Evolutionary conservation across 441 rosid species (phyloP).

Genomic region (Pelargonium cotyledonis): DNA sequence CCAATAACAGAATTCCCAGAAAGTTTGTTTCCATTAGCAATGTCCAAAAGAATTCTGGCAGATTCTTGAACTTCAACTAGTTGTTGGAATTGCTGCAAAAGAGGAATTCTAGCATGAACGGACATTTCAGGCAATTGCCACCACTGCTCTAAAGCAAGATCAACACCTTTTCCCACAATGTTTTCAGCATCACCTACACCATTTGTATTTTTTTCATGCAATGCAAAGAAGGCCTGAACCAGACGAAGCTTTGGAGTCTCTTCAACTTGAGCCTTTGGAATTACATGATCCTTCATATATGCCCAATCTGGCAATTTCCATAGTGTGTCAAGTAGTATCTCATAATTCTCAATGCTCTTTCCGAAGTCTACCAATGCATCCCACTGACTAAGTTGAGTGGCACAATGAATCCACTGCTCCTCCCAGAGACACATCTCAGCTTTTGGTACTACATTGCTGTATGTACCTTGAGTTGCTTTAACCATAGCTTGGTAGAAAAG

Average conservation of each 20-base stretch:
- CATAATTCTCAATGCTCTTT: conserved; percentile 83
- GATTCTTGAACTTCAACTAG: conserved; percentile 98
- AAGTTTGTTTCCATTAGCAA: conserved; percentile 75
- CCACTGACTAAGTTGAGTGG: conserved; percentile 94
- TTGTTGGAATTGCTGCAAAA: conserved; percentile 96
- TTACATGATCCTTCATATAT: conserved; percentile 86
- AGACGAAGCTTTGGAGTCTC: conserved; percentile 92
- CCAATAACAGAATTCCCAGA: conserved; percentile 55
- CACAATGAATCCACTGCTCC: conserved; percentile 98
- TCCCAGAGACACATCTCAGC: conserved; percentile 99
- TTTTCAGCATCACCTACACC: conserved; percentile 87
- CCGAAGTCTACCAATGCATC: conserved; percentile 94
- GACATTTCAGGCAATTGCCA: conserved; percentile 99
- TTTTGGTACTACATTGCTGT: conserved; percentile 86
- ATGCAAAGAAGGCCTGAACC: conserved; percentile 83
- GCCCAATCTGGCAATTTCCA: conserved; percentile 99
- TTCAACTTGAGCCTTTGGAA: conserved; percentile 96
- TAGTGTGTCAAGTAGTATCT: conserved; percentile 85
- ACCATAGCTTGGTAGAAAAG: conserved; percentile 95
- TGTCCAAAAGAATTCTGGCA: conserved; percentile 72
- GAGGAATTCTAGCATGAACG: conserved; percentile 86
- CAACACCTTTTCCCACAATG: conserved; percentile 81
- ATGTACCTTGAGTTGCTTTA: conserved; percentile 98
- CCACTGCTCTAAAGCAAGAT: conserved; percentile 94
- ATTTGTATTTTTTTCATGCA: conserved; percentile 76